Evolutionary conservation across 2,329 filamentous ascomycete genomes (phyloP).

Genomic region (Sclerotinia trifoliorum): DNA sequence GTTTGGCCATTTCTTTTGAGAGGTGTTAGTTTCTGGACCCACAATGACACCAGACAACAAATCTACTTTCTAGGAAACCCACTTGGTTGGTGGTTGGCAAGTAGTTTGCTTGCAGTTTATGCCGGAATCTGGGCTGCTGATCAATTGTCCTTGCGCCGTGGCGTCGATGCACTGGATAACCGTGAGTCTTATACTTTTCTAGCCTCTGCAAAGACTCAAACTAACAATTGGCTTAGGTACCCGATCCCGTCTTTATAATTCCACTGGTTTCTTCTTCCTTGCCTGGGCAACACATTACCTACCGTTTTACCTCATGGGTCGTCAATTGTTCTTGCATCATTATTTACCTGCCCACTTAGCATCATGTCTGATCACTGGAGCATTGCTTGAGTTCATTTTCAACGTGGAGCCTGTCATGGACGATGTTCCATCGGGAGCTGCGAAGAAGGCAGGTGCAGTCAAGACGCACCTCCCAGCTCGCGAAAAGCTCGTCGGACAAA

Average conservation of each 20-base stretch:
- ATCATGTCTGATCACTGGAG: slow-evolving; percentile 84
- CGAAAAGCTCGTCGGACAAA: slow-evolving; percentile 78
- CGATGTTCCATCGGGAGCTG: slow-evolving; percentile 43
- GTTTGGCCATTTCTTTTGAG: slow-evolving; percentile 97
- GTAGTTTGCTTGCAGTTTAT: slow-evolving; percentile 88
- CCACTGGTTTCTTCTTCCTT: slow-evolving; percentile 97
- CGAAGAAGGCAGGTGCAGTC: slow-evolving; percentile 48
- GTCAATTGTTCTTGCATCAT: slow-evolving; percentile 96
- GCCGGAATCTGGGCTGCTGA: slow-evolving; percentile 89
- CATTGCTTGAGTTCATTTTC: slow-evolving; percentile 93
- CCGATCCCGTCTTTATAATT: slow-evolving; percentile 94
- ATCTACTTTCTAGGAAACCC: slow-evolving; percentile 99
- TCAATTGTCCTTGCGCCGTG: slow-evolving; percentile 88
- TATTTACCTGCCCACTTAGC: slow-evolving; percentile 94
- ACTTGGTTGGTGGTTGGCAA: slow-evolving; percentile 94
- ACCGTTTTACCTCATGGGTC: slow-evolving; percentile 97
- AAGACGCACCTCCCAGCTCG: slow-evolving; percentile 70
- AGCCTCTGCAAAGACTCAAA: slow-evolving; percentile 29
- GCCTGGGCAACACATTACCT: slow-evolving; percentile 97
- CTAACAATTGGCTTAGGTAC: slow-evolving; percentile 58
- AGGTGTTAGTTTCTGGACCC: slow-evolving; percentile 98
- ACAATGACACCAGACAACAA: slow-evolving; percentile 90
- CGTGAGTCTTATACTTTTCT: slow-evolving; percentile 61
- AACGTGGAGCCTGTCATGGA: slow-evolving; percentile 74
- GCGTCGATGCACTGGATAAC: slow-evolving; percentile 87